Percentiles rank a stretch among this genome's conserved stretches.
Conservation (phyloP, 768 basidiomycete genomes). For the Lactarius hengduanensis region DNA sequence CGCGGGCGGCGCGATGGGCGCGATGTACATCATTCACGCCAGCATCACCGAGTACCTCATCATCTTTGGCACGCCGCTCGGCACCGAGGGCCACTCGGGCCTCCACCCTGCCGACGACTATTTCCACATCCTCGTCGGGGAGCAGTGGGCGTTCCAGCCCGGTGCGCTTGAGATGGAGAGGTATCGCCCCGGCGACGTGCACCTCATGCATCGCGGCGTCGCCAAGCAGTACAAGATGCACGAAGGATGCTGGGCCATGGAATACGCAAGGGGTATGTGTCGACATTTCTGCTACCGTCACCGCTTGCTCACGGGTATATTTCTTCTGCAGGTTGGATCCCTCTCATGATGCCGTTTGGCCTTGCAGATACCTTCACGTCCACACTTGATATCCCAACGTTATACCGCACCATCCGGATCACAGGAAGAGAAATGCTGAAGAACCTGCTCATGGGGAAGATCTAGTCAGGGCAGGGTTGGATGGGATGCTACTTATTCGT, state of each 20-base stretch:
- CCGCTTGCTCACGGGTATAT: neutral
- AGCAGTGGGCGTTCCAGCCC: slow-evolving; percentile 90
- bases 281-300: slow-evolving; percentile 1
- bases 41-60: slow-evolving; percentile 96
- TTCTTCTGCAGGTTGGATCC: slow-evolving; percentile 83
- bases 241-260: slow-evolving; percentile 92
- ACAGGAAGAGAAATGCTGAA: slow-evolving; percentile 80
- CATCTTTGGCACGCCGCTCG: slow-evolving; percentile 93
- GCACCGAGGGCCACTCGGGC: slow-evolving; percentile 95
- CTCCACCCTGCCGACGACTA: slow-evolving; percentile 97
- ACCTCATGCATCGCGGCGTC: slow-evolving; percentile 76
- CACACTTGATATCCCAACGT: slow-evolving; percentile 81
- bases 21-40: slow-evolving; percentile 97
- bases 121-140: slow-evolving; percentile 91
- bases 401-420: slow-evolving; percentile 74
- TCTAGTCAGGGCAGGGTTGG: slow-evolving; percentile 43
- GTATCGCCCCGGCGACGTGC: slow-evolving; percentile 81
- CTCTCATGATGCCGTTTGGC: slow-evolving; percentile 94
- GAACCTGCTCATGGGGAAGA: slow-evolving; percentile 85
- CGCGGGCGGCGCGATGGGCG: slow-evolving; percentile 97
- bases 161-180: slow-evolving; percentile 82
- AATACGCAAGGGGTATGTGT: slow-evolving; percentile 83
- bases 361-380: slow-evolving; percentile 82
- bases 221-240: slow-evolving; percentile 99
- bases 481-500: neutral